A percentile compares a stretch with the other conserved stretches of the same genome.
These are phyloP conservation scores for Lasiodiplodia sp. DNA, from an alignment of 2,329 filamentous ascomycete species.

Conservation along the genomic window DNA sequence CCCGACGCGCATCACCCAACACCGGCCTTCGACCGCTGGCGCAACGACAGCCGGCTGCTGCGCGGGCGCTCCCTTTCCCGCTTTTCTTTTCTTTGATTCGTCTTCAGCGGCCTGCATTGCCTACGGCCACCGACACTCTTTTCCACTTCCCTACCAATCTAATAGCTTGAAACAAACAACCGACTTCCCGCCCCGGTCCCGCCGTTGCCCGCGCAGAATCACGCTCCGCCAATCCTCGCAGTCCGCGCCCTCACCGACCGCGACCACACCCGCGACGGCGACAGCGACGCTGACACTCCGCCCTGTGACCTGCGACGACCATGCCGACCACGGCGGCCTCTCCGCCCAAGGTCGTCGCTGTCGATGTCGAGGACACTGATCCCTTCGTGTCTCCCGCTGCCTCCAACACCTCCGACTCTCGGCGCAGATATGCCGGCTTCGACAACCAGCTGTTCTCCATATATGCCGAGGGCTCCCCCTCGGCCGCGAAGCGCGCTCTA, in stretches of 20 bases:
- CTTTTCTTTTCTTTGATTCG: constrained; percentile 11
- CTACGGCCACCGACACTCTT: constrained; percentile 26
- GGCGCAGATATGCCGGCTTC: constrained; percentile 81
- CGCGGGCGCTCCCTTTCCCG: constrained; percentile 10
- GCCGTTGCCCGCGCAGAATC: not conserved
- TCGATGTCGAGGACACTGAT: constrained; percentile 50
- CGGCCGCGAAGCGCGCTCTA: constrained; percentile 85
- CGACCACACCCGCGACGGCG: not conserved
- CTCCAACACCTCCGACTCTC: constrained; percentile 41
- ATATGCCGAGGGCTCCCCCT: constrained; percentile 78
- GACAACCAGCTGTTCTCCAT: constrained; percentile 81
- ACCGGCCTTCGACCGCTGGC: constrained; percentile 13
- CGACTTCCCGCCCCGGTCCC: constrained; percentile 14
- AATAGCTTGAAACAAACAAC: constrained; percentile 30
- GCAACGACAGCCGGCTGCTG: constrained; percentile 14
- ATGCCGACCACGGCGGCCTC: constrained; percentile 54
- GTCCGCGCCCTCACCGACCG: constrained; percentile 2
- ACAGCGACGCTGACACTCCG: constrained; percentile 18
- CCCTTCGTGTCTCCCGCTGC: constrained; percentile 51
- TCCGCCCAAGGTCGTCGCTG: constrained; percentile 49
- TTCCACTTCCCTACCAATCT: constrained; percentile 26
- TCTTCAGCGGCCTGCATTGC: constrained; percentile 19
- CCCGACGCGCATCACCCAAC: constrained; percentile 4
- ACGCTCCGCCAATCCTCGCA: constrained; percentile 19
- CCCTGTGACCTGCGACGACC: constrained; percentile 12